phyloP scores from a whole-genome alignment of 139 green algal species.

The Closterium sp. region DNA sequence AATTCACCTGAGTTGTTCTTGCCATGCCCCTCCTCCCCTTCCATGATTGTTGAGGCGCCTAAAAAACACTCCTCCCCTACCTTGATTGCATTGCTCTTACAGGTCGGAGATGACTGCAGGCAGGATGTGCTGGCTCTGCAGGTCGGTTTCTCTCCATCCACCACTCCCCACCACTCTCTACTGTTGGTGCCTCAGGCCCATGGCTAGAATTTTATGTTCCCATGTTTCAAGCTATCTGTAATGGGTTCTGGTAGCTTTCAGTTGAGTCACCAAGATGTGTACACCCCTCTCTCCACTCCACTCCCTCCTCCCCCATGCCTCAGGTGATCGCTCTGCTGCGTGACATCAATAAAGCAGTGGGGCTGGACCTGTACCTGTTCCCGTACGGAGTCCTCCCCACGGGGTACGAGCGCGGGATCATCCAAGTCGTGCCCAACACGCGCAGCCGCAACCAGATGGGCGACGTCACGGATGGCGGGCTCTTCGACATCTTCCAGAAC shows the following conservation, averaged over 20 bases:
- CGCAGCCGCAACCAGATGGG: constrained; percentile 75
- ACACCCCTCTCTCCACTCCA: no score
- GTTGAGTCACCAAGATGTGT: no score
- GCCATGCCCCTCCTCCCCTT: not conserved
- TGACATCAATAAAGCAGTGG: constrained; percentile 67
- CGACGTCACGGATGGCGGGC: constrained; percentile 83
- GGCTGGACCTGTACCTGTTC: constrained; percentile 80
- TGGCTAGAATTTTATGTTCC: no score
- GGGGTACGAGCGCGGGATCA: constrained; percentile 92
- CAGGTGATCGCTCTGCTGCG: constrained; percentile 63
- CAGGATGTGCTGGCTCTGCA: constrained; percentile 97
- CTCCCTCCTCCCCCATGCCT: no score
- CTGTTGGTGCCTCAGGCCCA: no score
- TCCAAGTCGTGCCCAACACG: constrained; percentile 81
- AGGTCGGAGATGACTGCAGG: constrained; percentile 92
- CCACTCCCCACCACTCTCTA: no score
- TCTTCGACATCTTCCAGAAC: constrained; percentile 89
- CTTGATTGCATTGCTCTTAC: not conserved
- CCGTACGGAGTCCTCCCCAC: constrained; percentile 95
- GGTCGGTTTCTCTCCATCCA: constrained; percentile 2
- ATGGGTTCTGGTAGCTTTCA: no score
- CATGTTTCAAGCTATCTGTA: no score
- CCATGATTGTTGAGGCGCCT: no score
- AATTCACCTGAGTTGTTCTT: constrained; percentile 69
- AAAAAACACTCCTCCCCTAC: no score